Evolutionary conservation across 768 basidiomycete genomes (phyloP).

Genomic region (Lyophyllum decastes): DNA sequence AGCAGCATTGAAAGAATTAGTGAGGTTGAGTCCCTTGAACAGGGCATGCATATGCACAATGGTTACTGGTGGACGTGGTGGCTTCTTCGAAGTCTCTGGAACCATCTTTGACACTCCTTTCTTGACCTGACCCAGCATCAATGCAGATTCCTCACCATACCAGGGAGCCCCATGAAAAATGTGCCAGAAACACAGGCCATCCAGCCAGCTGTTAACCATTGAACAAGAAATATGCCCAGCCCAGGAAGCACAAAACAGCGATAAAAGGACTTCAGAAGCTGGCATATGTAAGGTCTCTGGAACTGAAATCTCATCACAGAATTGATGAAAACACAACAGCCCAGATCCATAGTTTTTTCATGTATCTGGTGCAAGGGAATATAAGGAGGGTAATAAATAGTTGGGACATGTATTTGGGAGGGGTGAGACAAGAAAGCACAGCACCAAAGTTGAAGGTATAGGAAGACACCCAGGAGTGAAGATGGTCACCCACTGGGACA

Average conservation of each 20-base stretch:
- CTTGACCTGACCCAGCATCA: conserved; percentile 3
- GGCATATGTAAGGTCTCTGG: conserved; percentile 22
- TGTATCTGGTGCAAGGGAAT: not conserved
- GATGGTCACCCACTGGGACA: not conserved
- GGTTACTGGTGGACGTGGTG: conserved; percentile 10
- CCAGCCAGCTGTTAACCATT: conserved; percentile 11
- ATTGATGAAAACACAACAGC: not conserved
- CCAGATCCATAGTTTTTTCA: not conserved
- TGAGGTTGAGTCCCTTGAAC: not conserved
- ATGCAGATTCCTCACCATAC: conserved; percentile 18
- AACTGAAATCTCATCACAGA: not conserved
- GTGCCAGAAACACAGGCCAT: too few relatives aligned
- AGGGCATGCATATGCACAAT: conserved; percentile 3
- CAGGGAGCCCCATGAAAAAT: too few relatives aligned
- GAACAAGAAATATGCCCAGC: conserved; percentile 13
- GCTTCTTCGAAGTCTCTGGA: not conserved
- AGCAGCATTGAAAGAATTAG: not conserved
- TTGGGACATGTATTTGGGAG: not conserved
- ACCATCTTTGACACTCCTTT: conserved; percentile 4
- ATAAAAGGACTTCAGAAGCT: conserved; percentile 25
- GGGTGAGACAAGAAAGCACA: too few relatives aligned
- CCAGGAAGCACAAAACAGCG: conserved; percentile 23
- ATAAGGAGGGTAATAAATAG: not conserved
- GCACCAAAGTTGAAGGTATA: not conserved
- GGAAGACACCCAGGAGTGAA: not conserved